phyloP scores from a whole-genome alignment of 768 basidiomycete species.

The Crassisporium funariophilum region DNA sequence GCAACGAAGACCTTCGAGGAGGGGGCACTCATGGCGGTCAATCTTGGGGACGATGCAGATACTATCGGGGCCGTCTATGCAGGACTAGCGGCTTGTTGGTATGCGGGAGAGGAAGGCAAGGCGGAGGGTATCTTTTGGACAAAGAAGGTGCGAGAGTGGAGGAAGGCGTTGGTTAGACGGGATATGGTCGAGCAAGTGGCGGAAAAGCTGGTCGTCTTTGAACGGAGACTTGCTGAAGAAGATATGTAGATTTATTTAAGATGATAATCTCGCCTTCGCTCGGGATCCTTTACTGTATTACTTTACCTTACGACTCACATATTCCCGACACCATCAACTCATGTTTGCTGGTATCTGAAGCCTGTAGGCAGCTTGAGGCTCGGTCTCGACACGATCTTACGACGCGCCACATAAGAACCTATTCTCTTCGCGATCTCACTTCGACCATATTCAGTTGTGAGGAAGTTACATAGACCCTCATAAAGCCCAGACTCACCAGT shows the following conservation, averaged over 20 bases:
- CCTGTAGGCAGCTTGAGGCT: too few species aligned
- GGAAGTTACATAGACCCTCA: too few species aligned
- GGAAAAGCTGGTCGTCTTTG: conserved; percentile 34
- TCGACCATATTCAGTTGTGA: too few species aligned
- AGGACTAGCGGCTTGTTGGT: conserved; percentile 48
- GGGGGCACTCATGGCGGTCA: conserved; percentile 46
- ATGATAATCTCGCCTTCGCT: too few species aligned
- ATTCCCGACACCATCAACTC: too few species aligned
- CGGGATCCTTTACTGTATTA: too few species aligned
- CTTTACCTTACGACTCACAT: too few species aligned
- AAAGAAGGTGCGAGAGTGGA: conserved; percentile 37
- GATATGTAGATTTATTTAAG: neutral
- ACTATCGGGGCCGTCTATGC: conserved; percentile 48
- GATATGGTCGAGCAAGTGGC: conserved; percentile 40
- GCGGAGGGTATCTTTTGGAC: conserved; percentile 38
- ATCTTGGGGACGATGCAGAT: conserved; percentile 47
- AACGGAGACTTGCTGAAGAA: neutral
- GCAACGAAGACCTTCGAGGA: conserved; percentile 44
- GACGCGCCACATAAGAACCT: too few species aligned
- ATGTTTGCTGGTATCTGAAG: too few species aligned
- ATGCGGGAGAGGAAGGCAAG: conserved; percentile 29
- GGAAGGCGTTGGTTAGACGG: conserved; percentile 28
- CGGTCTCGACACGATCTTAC: too few species aligned
- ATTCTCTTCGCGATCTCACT: too few species aligned
- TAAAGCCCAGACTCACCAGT: too few species aligned